Evolutionary conservation across 2,329 filamentous ascomycete species (phyloP), one percentile per base, ranked within the genome.

Genomic region (Fusarium duplospermum): DNA sequence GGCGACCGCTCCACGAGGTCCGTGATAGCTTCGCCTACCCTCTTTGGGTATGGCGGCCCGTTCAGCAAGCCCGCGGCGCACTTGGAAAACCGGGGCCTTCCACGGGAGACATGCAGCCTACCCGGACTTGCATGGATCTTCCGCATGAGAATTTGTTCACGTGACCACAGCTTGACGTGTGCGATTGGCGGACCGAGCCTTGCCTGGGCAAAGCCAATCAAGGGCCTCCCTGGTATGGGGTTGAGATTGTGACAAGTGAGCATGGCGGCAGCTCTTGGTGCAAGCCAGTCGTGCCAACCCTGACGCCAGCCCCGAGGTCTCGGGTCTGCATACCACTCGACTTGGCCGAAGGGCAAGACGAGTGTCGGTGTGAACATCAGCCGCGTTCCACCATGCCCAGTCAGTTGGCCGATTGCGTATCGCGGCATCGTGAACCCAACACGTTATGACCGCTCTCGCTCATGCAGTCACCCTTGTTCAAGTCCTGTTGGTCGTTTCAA

Each of bases 171-270:
- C 60, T 75, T 63, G 73, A 82, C 80, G 82, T 79, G 80, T 80
- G 81, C 80, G 80, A 82, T 83, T 81, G 79, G 81, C 81, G 82
- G 82, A 81, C 76, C 81, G 82, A 76, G 75, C 81, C 80, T 80
- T 81, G 74, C 74, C 72, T 78, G 72, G 67, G 67, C 70, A 52
- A 71, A 54, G 62, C 78, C 77, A 80, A 77, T 79, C 71, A 76
- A 72, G 42, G 70, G 62, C 60, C 64, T 27, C 56, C 67, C 36
- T 61, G 36, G 11, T 11, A 35, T 66, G 65, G 42, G 66, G 71
- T 72, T 63, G 35, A 70, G 68, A 66, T 61, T 76, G 64, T 74
- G 71, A 74, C 67, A 76, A 70, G 64, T 67, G 61, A 68, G 67
- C 60, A 62, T 70, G 62, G 64, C 60, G 65, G 66, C 62, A 66